Evolutionary conservation across 1,284 basidiomycete genomes (phyloP).

Genomic region (Naganishia albida): DNA sequence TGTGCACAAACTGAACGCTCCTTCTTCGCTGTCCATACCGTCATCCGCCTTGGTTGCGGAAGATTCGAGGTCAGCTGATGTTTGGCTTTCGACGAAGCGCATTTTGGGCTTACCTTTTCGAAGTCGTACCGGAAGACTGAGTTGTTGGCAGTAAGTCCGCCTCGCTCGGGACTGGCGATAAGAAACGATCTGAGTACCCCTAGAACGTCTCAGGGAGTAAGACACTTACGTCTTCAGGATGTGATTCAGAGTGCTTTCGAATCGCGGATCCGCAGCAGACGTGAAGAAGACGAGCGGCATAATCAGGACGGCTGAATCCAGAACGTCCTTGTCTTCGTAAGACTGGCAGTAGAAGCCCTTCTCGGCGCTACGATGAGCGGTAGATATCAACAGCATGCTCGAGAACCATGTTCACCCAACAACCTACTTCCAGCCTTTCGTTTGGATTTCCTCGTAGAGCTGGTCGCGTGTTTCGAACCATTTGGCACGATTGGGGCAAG

Average conservation of each 20-base stretch:
- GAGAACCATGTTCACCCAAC: not conserved
- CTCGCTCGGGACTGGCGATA: conserved; percentile 65
- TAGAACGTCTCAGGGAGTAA: not conserved
- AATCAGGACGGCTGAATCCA: conserved; percentile 55
- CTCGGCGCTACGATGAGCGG: conserved; percentile 35
- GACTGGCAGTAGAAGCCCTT: conserved; percentile 51
- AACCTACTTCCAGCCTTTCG: conserved; percentile 66
- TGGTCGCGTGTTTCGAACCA: conserved; percentile 76
- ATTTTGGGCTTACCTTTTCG: conserved; percentile 52
- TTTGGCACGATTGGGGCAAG: conserved; percentile 57
- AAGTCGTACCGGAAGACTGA: conserved; percentile 67
- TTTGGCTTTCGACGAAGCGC: no score
- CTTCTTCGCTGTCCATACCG: conserved; percentile 90
- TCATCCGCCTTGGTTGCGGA: conserved; percentile 63
- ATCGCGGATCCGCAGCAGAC: conserved; percentile 74
- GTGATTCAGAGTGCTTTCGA: conserved; percentile 74
- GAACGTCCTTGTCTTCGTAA: conserved; percentile 56
- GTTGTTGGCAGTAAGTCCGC: conserved; percentile 77
- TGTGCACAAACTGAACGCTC: conserved; percentile 57
- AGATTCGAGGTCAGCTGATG: not conserved
- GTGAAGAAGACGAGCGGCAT: conserved; percentile 45
- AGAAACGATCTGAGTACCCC: not conserved
- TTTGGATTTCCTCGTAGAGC: conserved; percentile 73
- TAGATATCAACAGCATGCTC: not conserved
- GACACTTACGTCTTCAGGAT: conserved; percentile 65